Conservation (phyloP, 768 basidiomycete species). For the Cubamyces sp. region DNA sequence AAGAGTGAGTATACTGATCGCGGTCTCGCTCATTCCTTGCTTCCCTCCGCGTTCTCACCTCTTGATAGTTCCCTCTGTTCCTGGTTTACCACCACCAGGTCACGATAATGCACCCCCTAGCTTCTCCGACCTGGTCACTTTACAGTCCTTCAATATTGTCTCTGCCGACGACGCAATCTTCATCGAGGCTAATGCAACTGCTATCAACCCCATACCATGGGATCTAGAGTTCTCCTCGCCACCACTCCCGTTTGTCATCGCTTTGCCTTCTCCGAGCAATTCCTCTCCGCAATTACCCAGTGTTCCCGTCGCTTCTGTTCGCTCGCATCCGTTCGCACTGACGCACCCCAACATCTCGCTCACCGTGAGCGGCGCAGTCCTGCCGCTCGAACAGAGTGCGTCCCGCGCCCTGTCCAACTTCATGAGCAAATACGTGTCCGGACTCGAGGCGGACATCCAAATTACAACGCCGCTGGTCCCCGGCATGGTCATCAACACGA, state of each 20-base stretch:
- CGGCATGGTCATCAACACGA: conserved; percentile 45
- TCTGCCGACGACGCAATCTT: conserved; percentile 37
- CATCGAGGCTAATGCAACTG: conserved; percentile 53
- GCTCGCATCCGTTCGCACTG: conserved; percentile 58
- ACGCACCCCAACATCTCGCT: conserved; percentile 73
- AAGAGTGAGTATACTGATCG: conserved; percentile 49
- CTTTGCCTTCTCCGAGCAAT: conserved; percentile 42
- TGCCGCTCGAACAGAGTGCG: conserved; percentile 46
- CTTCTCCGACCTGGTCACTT: conserved; percentile 59
- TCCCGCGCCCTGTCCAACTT: conserved; percentile 56
- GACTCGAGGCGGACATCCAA: conserved; percentile 55
- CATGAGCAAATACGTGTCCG: conserved; percentile 66
- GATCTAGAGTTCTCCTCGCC: conserved; percentile 55
- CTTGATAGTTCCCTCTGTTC: conserved; percentile 60
- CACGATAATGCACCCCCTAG: conserved; percentile 53
- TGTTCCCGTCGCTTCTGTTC: conserved; percentile 57
- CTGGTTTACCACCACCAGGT: conserved; percentile 68
- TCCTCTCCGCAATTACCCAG: conserved; percentile 1
- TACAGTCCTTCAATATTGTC: conserved; percentile 57
- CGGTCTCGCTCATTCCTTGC: not conserved
- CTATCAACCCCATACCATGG: conserved; percentile 59
- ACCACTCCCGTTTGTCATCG: conserved; percentile 63
- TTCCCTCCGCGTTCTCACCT: not conserved
- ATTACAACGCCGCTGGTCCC: conserved; percentile 62
- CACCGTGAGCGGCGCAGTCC: conserved; percentile 55